Base-by-base conservation (phyloP, 257 asterid species). In the Oldenlandia corymbosa region DNA sequence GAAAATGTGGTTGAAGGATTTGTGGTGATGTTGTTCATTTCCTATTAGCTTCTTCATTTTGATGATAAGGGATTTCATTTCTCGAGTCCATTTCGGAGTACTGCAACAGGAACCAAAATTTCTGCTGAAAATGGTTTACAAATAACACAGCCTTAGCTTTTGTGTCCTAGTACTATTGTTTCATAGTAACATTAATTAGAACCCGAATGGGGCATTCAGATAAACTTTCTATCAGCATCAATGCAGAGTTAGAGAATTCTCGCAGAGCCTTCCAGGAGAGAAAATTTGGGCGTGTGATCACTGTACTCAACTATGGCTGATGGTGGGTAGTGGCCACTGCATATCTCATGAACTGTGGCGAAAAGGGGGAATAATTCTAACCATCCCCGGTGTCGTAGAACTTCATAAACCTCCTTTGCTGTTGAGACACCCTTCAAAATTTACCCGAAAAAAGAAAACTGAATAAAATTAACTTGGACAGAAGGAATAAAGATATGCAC, bases 321-420 rank as follows among this genome's bases (percentile, higher is more conserved):
- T 31, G 95, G 96, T 57, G 88, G 96, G 58, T 87, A 87, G 30
- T 63, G 89, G 23, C 96, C 96, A 9, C 43, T 66, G 85, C 88
- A 89, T 61, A 92, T 92, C 84, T 89, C 84, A 37, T 92, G 99
- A 50, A 92, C 97, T 1, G 96, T 84, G 2, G 96, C 42, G 80
- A 92, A 89, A 46, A 92, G 95, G 16, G 98, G 98, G 74, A 92
- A 92, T 34, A 77, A 71, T 79, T 92, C 87, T 56, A 90, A 67
- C 97, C 96, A 90, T 62, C 90, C 90, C 6, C 88, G 82, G 62
- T 85, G 80, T 63, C 85, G 68, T 79, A 90, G 76, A 45, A 87
- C 95, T 75, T 85, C 97, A 18, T 88, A 74, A 24, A 90, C 83
- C 76, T 90, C 96, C 75, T 81, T 88, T 31, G 97, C 97, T 30